Evolutionary conservation across 768 basidiomycete genomes (phyloP).

Genomic region (Daedalea quercina): DNA sequence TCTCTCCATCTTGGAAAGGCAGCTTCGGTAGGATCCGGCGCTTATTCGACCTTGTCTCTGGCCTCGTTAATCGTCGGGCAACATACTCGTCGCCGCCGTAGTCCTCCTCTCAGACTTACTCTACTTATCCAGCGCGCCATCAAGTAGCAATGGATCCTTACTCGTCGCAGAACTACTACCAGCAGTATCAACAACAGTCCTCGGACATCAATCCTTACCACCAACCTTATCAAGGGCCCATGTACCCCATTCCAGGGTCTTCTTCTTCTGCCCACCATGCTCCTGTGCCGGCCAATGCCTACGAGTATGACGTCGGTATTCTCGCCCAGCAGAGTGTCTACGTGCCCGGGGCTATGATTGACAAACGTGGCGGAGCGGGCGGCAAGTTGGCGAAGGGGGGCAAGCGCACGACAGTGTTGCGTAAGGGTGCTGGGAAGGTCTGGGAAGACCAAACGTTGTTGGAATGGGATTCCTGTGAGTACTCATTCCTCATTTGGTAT

Average conservation of each 20-base stretch:
- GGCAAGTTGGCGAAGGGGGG: slow-evolving; percentile 85
- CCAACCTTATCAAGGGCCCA: slow-evolving; percentile 72
- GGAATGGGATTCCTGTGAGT: slow-evolving; percentile 95
- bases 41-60: background rate
- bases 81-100: background rate
- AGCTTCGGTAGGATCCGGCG: background rate
- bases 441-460: slow-evolving; percentile 98
- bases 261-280: slow-evolving; percentile 64
- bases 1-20: background rate
- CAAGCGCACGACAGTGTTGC: slow-evolving; percentile 87
- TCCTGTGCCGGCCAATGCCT: slow-evolving; percentile 83
- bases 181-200: slow-evolving; percentile 33
- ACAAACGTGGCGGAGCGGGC: slow-evolving; percentile 79
- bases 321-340: slow-evolving; percentile 89
- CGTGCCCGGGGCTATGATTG: slow-evolving; percentile 86
- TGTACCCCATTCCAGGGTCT: slow-evolving; percentile 57
- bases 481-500: background rate
- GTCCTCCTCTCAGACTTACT: background rate
- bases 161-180: slow-evolving; percentile 37
- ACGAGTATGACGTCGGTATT: slow-evolving; percentile 89
- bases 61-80: background rate
- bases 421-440: slow-evolving; percentile 93
- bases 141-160: slow-evolving; percentile 18
- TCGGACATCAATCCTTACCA: slow-evolving; percentile 74
- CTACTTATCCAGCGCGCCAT: background rate